Conservation (phyloP, 805 yeast genomes). For the Zygosaccharomyces rouxii region DNA sequence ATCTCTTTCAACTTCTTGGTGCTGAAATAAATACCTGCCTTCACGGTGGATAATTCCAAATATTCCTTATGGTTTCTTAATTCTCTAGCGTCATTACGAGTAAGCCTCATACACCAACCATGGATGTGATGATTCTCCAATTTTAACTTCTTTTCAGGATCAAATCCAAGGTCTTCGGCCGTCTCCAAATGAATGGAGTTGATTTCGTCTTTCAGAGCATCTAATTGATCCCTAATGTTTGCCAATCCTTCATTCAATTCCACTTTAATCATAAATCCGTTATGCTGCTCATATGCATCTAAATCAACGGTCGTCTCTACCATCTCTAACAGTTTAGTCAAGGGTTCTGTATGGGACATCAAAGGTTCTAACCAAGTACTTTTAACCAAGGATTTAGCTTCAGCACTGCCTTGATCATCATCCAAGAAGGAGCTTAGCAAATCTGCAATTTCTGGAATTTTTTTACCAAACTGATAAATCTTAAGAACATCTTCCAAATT, state of each 20-base stretch:
- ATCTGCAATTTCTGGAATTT: slow-evolving; percentile 63
- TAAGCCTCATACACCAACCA: slow-evolving; percentile 93
- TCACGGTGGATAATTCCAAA: slow-evolving; percentile 81
- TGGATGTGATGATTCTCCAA: slow-evolving; percentile 81
- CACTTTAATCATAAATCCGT: slow-evolving; percentile 77
- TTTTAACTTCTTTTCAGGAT: slow-evolving; percentile 82
- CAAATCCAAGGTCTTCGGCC: slow-evolving; percentile 74
- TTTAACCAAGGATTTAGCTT: slow-evolving; percentile 38
- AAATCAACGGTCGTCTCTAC: slow-evolving; percentile 91
- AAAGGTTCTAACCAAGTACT: slow-evolving; percentile 59
- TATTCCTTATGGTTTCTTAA: slow-evolving; percentile 57
- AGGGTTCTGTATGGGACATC: slow-evolving; percentile 43
- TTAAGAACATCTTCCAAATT: slow-evolving; percentile 85
- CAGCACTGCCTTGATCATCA: slow-evolving; percentile 18
- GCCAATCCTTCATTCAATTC: slow-evolving; percentile 81
- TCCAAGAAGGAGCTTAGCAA: slow-evolving; percentile 45
- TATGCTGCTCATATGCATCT: slow-evolving; percentile 69
- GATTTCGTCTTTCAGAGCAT: slow-evolving; percentile 50
- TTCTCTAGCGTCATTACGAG: slow-evolving; percentile 82
- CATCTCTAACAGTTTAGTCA: slow-evolving; percentile 71
- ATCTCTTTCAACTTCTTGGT: slow-evolving; percentile 59
- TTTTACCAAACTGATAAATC: slow-evolving; percentile 71
- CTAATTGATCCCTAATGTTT: slow-evolving; percentile 54
- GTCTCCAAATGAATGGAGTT: slow-evolving; percentile 55
- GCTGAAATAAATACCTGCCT: slow-evolving; percentile 93